Conservation (phyloP, 305 asterid species). For the Solanum aculeatissimum region DNA sequence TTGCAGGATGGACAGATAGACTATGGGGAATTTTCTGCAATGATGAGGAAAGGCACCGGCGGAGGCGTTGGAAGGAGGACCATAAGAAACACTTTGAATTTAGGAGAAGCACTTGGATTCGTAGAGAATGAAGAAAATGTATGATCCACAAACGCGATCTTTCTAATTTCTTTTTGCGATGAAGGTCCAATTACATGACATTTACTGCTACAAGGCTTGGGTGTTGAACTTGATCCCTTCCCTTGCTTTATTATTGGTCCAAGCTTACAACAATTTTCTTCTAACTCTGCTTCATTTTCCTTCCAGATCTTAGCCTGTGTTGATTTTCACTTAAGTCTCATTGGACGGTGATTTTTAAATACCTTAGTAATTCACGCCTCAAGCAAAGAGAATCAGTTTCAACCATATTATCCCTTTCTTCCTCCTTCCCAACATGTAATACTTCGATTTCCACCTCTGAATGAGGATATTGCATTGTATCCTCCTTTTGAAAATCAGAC, state of each 20-base stretch:
- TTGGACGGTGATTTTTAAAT: not conserved
- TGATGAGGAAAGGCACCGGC: constrained; percentile 37
- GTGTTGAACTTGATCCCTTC: not conserved
- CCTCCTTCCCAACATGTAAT: constrained; percentile 59
- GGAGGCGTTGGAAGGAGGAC: constrained; percentile 33
- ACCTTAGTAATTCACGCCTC: not conserved
- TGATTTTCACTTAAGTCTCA: not conserved
- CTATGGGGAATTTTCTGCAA: constrained; percentile 31
- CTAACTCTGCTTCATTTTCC: not conserved
- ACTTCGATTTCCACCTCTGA: constrained; percentile 62
- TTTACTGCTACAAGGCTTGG: not conserved
- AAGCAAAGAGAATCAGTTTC: not conserved
- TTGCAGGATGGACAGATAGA: constrained; percentile 34
- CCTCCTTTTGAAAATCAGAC: not conserved
- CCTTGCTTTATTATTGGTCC: not conserved
- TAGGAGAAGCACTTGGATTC: constrained; percentile 27
- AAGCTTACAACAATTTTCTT: not conserved
- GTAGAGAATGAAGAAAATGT: constrained; percentile 4
- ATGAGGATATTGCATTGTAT: not conserved
- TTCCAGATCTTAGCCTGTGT: not conserved
- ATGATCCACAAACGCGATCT: not conserved
- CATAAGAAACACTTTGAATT: constrained; percentile 22
- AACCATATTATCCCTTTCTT: constrained; percentile 20
- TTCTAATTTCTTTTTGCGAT: not conserved
- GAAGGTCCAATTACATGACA: not conserved